Conservation (phyloP, 495 filamentous ascomycete species). For the Monascus purpureus region DNA sequence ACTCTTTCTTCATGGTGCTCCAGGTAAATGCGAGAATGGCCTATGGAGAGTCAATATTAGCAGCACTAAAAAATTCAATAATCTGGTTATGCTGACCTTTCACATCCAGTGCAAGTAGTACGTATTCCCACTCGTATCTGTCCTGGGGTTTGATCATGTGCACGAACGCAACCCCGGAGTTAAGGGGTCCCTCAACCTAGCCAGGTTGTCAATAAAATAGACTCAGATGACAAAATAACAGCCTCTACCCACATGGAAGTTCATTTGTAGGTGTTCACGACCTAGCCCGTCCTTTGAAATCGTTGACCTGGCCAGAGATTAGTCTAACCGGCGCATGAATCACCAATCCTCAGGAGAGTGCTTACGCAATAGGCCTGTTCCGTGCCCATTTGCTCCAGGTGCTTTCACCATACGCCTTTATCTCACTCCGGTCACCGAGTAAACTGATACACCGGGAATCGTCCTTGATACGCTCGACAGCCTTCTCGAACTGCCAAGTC, state of each 20-base stretch:
- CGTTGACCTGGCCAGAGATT: constrained; percentile 35
- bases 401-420: constrained; percentile 73
- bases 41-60: constrained; percentile 8
- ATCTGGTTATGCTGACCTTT: constrained; percentile 25
- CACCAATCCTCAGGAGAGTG: constrained; percentile 1
- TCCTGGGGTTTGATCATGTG: constrained; percentile 60
- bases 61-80: background rate
- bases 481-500: constrained; percentile 77
- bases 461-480: constrained; percentile 62
- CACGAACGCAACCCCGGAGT: constrained; percentile 56
- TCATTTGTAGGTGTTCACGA: constrained; percentile 70
- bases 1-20: constrained; percentile 29
- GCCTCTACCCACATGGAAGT: constrained; percentile 59
- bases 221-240: background rate
- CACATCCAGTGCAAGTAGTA: constrained; percentile 69
- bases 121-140: constrained; percentile 60
- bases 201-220: constrained; percentile 5
- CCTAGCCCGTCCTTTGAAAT: constrained; percentile 57
- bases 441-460: constrained; percentile 56
- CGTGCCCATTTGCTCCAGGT: constrained; percentile 72
- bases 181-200: constrained; percentile 71
- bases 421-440: constrained; percentile 63
- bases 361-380: constrained; percentile 72
- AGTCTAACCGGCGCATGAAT: background rate
- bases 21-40: constrained; percentile 34